Evolutionary conservation across 2,329 filamentous ascomycete species (phyloP).

Genomic region (Talaromyces sp.): DNA sequence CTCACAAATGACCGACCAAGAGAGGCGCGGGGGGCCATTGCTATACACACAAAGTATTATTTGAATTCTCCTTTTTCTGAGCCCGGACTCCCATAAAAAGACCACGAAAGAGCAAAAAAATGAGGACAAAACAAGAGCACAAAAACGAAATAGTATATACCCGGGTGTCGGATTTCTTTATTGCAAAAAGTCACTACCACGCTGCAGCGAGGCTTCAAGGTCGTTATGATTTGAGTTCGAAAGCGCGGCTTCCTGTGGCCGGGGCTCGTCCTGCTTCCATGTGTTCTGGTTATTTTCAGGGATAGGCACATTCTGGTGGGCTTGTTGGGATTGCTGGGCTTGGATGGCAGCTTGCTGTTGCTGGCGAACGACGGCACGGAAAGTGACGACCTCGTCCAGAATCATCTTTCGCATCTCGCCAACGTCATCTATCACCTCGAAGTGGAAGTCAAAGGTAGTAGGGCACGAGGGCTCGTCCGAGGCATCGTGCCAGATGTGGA

Average conservation of each 20-base stretch:
- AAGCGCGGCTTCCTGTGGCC: slow-evolving; percentile 51
- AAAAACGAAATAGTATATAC: background rate
- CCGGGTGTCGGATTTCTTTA: background rate
- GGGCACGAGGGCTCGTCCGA: slow-evolving; percentile 93
- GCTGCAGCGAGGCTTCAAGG: slow-evolving; percentile 47
- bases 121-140: background rate
- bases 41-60: background rate
- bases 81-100: background rate
- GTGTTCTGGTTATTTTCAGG: slow-evolving; percentile 53
- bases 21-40: background rate
- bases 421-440: slow-evolving; percentile 95
- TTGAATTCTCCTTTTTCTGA: background rate
- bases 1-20: background rate
- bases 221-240: slow-evolving; percentile 39
- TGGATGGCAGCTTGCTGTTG: slow-evolving; percentile 36
- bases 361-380: slow-evolving; percentile 60
- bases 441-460: slow-evolving; percentile 94
- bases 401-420: slow-evolving; percentile 96
- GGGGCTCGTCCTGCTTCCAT: slow-evolving; percentile 55
- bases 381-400: slow-evolving; percentile 82
- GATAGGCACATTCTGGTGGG: slow-evolving; percentile 52
- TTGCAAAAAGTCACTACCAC: slow-evolving; percentile 48
- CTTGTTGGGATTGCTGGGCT: slow-evolving; percentile 33
- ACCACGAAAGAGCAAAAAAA: background rate
- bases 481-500: slow-evolving; percentile 97